Conservation (phyloP, 495 filamentous ascomycete species). For the Hypoxylon fragiforme region DNA sequence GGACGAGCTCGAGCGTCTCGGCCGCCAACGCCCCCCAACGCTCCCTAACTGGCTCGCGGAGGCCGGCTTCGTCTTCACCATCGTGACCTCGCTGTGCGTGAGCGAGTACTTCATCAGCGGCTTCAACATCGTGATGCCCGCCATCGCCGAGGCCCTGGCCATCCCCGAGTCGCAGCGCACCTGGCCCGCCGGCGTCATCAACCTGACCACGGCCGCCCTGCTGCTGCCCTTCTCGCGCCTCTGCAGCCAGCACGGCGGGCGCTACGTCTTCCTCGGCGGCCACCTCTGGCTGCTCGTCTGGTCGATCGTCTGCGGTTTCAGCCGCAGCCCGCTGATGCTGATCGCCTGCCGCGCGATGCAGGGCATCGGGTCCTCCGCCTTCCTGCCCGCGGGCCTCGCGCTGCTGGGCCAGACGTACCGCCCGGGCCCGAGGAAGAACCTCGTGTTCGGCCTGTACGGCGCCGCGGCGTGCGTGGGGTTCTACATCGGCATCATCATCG, state of each 20-base stretch:
- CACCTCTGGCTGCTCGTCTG: conserved; percentile 73
- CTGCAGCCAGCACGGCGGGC: conserved; percentile 78
- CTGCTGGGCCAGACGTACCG: conserved; percentile 80
- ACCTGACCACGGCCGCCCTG: conserved; percentile 72
- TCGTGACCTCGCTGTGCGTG: conserved; percentile 74
- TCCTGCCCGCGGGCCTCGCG: conserved; percentile 76
- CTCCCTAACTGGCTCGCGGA: conserved; percentile 66
- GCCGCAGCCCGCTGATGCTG: conserved; percentile 69
- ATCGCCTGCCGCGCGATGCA: conserved; percentile 76
- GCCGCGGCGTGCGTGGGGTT: conserved; percentile 78
- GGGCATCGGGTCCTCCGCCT: conserved; percentile 78
- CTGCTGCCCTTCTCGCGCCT: conserved; percentile 78
- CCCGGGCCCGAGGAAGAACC: conserved; percentile 82
- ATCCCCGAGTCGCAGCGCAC: conserved; percentile 67
- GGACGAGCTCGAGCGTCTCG: conserved; percentile 65
- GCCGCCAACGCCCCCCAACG: conserved; percentile 67
- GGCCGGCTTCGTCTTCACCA: conserved; percentile 69
- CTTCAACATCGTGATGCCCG: conserved; percentile 80
- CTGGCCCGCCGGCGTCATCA: conserved; percentile 82
- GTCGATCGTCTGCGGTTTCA: conserved; percentile 73
- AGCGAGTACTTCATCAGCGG: conserved; percentile 85
- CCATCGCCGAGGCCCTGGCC: conserved; percentile 61
- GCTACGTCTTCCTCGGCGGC: conserved; percentile 67
- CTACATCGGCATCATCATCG: conserved; percentile 80
- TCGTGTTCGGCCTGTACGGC: conserved; percentile 81